Percentiles rank a stretch among this genome's conserved stretches.
Evolutionary conservation across 768 basidiomycete species (phyloP).

Genomic region (Mycena vitilis): DNA sequence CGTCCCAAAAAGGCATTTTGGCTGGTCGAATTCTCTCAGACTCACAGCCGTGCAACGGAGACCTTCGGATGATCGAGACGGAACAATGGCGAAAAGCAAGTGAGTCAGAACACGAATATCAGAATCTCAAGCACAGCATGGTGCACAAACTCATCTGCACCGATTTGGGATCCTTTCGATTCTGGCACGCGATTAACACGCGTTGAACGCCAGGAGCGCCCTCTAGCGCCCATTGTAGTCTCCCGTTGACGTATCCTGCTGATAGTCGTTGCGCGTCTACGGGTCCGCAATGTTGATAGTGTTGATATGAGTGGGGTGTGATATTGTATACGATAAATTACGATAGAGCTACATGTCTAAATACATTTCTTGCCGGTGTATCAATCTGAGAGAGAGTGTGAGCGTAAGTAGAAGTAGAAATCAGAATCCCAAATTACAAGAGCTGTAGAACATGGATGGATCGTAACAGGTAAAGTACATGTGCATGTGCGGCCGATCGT

Average conservation of each 20-base stretch:
- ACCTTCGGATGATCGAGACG: no score
- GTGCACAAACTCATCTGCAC: no score
- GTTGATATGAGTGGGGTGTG: conserved; percentile 11
- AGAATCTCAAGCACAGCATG: no score
- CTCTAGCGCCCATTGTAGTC: neutral
- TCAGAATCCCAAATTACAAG: neutral
- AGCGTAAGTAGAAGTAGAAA: conserved; percentile 1
- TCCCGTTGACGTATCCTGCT: neutral
- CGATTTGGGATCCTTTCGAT: no score
- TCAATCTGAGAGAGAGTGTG: neutral
- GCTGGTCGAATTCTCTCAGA: no score
- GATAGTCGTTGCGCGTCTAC: no score
- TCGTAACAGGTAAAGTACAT: neutral
- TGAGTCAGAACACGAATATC: no score
- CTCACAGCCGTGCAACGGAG: no score
- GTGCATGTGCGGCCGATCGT: neutral
- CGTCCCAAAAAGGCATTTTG: no score
- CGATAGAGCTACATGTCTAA: conserved; percentile 17
- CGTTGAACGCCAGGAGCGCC: no score
- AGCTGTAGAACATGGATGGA: conserved; percentile 10
- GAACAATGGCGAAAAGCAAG: no score
- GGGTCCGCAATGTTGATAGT: neutral
- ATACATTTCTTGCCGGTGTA: conserved; percentile 8
- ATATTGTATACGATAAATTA: conserved; percentile 9
- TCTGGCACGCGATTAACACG: no score